phyloP scores from a whole-genome alignment of 495 filamentous ascomycete species.

The Aspergillus steynii region DNA sequence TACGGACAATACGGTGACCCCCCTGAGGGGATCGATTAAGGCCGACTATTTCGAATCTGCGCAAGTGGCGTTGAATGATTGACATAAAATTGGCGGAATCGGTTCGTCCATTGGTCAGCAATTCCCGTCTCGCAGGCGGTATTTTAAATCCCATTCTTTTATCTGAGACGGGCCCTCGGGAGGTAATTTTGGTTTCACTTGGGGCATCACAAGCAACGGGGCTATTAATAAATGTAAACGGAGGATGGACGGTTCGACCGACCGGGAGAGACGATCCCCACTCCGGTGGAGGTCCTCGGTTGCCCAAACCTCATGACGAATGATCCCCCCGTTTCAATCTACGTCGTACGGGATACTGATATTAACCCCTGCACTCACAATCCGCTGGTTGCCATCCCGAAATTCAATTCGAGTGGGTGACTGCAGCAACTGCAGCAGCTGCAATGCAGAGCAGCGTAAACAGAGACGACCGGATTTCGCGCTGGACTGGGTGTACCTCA shows the following conservation, averaged over 20 bases:
- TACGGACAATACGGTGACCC: background rate
- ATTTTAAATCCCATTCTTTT: background rate
- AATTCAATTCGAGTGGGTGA: too few relatives aligned
- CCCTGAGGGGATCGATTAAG: background rate
- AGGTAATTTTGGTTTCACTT: background rate
- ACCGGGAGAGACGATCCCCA: constrained; percentile 3
- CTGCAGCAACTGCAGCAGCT: background rate
- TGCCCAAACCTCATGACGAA: constrained; percentile 5
- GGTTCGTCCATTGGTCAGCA: background rate
- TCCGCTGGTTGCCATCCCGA: too few relatives aligned
- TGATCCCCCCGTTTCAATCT: background rate
- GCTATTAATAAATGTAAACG: background rate
- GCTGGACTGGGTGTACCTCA: too few relatives aligned
- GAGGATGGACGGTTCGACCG: constrained; percentile 13
- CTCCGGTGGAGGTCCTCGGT: constrained; percentile 1
- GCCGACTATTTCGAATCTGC: background rate
- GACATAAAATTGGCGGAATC: constrained; percentile 15
- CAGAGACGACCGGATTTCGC: too few relatives aligned
- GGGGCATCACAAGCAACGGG: background rate
- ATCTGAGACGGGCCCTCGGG: background rate
- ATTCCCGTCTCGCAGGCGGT: background rate
- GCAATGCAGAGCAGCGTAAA: background rate
- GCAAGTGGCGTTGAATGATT: constrained; percentile 25
- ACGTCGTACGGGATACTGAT: constrained; percentile 8
- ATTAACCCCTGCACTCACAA: background rate